Evolutionary conservation across 345 rosid genomes (phyloP).

Genomic region (Lepidium sativum): DNA sequence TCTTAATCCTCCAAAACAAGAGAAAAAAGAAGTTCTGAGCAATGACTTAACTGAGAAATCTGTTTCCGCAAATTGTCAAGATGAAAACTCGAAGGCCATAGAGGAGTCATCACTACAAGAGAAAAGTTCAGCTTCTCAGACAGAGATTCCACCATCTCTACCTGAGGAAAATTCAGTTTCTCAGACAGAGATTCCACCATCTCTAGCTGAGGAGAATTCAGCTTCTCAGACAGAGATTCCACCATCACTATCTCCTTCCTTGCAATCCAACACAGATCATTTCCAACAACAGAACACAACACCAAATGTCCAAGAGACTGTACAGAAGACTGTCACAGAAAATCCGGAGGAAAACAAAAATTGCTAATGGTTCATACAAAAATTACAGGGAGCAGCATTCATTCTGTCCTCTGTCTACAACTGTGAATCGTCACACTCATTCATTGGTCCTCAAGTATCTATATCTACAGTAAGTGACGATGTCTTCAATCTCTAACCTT

Average conservation of each 20-base stretch:
- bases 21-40: conserved; percentile 6
- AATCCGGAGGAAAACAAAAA: conserved; percentile 6
- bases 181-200: not conserved
- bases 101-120: conserved; percentile 8
- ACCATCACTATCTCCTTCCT: not conserved
- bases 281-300: not conserved
- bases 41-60: not conserved
- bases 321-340: conserved; percentile 2
- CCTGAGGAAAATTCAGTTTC: conserved; percentile 5
- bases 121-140: no score
- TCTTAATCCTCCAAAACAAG: conserved; percentile 1
- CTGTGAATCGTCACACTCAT: no score
- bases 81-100: not conserved
- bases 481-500: not conserved
- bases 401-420: no score
- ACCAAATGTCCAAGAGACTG: no score
- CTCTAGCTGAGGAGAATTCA: conserved; percentile 7
- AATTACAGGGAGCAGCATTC: not conserved
- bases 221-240: conserved; percentile 10
- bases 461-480: conserved; percentile 4
- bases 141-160: no score
- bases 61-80: not conserved
- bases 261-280: not conserved
- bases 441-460: conserved; percentile 13
- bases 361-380: not conserved